Percentiles rank a stretch among this genome's conserved stretches.
These are phyloP conservation scores for Trichoderma atrobrunneum DNA, from an alignment of 2,329 filamentous ascomycete genomes.

Conservation along the genomic window DNA sequence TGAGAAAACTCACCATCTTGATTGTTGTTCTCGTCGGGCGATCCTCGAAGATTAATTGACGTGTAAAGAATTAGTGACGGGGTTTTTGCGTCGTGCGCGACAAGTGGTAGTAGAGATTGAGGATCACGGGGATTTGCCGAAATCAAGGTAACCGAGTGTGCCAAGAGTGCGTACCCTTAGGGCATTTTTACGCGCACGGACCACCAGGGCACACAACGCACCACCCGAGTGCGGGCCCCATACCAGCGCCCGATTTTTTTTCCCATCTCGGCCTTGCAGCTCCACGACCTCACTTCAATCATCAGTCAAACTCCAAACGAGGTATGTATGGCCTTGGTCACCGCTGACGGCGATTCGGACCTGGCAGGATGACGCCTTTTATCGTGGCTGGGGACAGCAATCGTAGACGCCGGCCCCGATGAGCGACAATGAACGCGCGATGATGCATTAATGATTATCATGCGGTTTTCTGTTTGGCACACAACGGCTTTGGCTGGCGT, in stretches of 20 bases:
- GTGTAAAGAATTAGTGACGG: slow-evolving; percentile 30
- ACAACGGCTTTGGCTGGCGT: slow-evolving; percentile 20
- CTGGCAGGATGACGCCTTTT: slow-evolving; percentile 43
- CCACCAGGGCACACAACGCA: slow-evolving; percentile 41
- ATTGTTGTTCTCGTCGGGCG: slow-evolving; percentile 57
- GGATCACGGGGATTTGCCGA: slow-evolving; percentile 38
- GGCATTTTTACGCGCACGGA: slow-evolving; percentile 44
- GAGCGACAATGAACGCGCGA: slow-evolving; percentile 19
- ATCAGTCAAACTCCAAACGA: slow-evolving; percentile 32
- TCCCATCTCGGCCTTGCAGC: slow-evolving; percentile 23
- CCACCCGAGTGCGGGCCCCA: slow-evolving; percentile 25
- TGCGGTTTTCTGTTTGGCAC: slow-evolving; percentile 17
- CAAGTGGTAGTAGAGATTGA: slow-evolving; percentile 31
- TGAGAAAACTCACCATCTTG: slow-evolving; percentile 58
- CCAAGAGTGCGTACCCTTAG: slow-evolving; percentile 33
- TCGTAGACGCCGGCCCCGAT: slow-evolving; percentile 40
- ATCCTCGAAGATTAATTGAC: slow-evolving; percentile 63
- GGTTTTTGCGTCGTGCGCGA: slow-evolving; percentile 32
- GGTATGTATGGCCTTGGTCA: slow-evolving; percentile 41
- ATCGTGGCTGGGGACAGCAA: slow-evolving; percentile 62
- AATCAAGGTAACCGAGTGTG: slow-evolving; percentile 33
- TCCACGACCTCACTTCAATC: slow-evolving; percentile 27
- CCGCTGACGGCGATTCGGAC: slow-evolving; percentile 33
- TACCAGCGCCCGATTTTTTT: slow-evolving; percentile 12
- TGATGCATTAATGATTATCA: neutral